Evolutionary conservation across 2,329 filamentous ascomycete species (phyloP), one percentile per base, ranked within the genome.

Genomic region (Rosellinia necatrix): DNA sequence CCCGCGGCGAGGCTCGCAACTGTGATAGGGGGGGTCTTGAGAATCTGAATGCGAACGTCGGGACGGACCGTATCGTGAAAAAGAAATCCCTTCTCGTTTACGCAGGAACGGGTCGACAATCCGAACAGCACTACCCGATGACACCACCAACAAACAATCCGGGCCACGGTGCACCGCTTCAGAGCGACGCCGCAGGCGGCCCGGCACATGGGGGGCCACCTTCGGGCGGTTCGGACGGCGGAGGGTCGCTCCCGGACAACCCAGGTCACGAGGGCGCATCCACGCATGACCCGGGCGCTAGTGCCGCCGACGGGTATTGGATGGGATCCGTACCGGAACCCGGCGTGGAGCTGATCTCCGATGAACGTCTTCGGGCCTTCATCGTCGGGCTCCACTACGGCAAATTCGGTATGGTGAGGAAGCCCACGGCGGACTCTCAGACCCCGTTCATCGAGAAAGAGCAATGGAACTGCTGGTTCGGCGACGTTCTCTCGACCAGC

Each of bases 381-480:
- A 19, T 40, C 24, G 37, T 17, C 37, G 37, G 37, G 37, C 21
- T 40, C 24, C 37, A 19, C 37, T 40, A 13, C 37, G 12, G 17
- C 3, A 40, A 40, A 19, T 40, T 40, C 24, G 37, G 37, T 19
- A 10, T 22, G 37, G 19, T n/a, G 4, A 40, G 37, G 17, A 19
- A 40, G 37, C 37, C 37, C 37, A n/a, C 21, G 37, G 17, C 37
- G 12, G 24, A 9, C 21, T 22, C 37, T 19, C 21, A 40, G 37
- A 19, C 24, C 37, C 10, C 10, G 37, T 22, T 40, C 37, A 17
- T 40, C 4, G 37, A 40, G 37, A 40, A 40, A 19, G 37, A 40
- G 17, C 37, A 40, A 40, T 40, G 37, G 37, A 40, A 40, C 37
- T 40, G 37, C 37, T 40, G 17, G 37, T 40, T 40, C 10, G 37